Conservation (phyloP, 1,139 yeast species). For the Hyphopichia wangnamkhiaoensis region DNA sequence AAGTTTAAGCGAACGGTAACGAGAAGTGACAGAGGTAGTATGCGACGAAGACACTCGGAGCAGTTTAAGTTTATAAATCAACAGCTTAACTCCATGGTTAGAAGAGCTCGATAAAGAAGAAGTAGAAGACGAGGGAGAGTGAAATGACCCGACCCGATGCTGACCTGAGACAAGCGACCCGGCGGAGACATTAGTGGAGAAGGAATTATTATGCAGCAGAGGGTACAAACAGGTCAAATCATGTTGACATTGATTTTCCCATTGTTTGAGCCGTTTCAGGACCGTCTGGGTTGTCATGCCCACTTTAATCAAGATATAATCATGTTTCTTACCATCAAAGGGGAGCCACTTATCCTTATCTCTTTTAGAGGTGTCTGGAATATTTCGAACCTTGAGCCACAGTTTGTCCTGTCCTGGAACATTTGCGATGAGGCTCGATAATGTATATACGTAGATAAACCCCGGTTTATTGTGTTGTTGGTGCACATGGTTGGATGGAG, state of each 20-base stretch:
- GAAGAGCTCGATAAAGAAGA: background rate
- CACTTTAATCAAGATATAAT: conserved; percentile 49
- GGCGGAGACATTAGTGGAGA: background rate
- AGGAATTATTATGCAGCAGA: background rate
- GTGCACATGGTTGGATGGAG: too few species aligned
- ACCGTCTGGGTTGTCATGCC: conserved; percentile 58
- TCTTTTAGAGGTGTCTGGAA: conserved; percentile 23
- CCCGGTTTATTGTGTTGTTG: conserved; percentile 27
- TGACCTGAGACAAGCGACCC: background rate
- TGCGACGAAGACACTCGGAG: background rate
- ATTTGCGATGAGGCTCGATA: conserved; percentile 36
- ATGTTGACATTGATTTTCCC: conserved; percentile 58
- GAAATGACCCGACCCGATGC: conserved; percentile 1
- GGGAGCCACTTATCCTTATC: conserved; percentile 30
- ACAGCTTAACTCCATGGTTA: background rate
- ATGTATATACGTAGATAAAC: conserved; percentile 55
- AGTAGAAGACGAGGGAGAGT: background rate
- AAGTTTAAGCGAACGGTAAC: conserved; percentile 4
- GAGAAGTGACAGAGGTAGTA: background rate
- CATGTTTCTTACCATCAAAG: conserved; percentile 40
- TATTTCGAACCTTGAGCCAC: conserved; percentile 36
- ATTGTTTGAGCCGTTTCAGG: conserved; percentile 44
- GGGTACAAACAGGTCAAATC: conserved; percentile 40
- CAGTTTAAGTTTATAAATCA: background rate
- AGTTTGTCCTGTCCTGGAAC: conserved; percentile 18